Evolutionary conservation across 305 asterid species (phyloP), one percentile per base, ranked within the genome.

Genomic region (Fraxinus xanthoxyloides): DNA sequence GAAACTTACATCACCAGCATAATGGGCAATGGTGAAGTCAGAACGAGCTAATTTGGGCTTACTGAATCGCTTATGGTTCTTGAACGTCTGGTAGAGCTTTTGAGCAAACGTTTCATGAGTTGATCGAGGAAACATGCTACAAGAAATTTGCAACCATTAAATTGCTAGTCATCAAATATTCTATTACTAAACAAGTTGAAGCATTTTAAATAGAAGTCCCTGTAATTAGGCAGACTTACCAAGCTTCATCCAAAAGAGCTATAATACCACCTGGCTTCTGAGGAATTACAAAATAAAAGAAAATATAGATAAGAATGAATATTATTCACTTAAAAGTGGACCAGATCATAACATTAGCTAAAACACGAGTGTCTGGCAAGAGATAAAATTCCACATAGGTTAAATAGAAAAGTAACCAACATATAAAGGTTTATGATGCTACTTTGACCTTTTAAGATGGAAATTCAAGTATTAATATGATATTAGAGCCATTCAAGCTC

Each of bases 71-170:
- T 92, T 90, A 80, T 97, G 92, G 85, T 92, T 90, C 87, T 91
- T 91, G 86, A 91, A 97, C 63, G 98, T 93, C 87, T 92, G 96
- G 86, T 97, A 97, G 85, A 97, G 90, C 94, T 95, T 97, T 85
- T 93, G 95, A 59, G 98, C 94, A 90, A 97, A 97, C 74, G 98
- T 93, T 34, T 95, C 98, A 86, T 97, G 95, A 78, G 98, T 97
- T 77, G 99, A 95, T 81, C 97, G 90, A 48, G 98, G 98, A 85
- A 97, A 95, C 98, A 95, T 97, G 87, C 99, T 97, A 87, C 91
- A 89, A 30, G 78, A 85, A 65, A 75, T 67, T 77, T 67, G 75
- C 70, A 82, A 69, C 77, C 8, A 76, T 81, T 19, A 67, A 73
- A 78, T 48, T 56, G 69, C 43, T 77, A 83, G 74, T 79, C 32